Conservation (phyloP, 306 rosid species). For the Begonia masoniana region DNA sequence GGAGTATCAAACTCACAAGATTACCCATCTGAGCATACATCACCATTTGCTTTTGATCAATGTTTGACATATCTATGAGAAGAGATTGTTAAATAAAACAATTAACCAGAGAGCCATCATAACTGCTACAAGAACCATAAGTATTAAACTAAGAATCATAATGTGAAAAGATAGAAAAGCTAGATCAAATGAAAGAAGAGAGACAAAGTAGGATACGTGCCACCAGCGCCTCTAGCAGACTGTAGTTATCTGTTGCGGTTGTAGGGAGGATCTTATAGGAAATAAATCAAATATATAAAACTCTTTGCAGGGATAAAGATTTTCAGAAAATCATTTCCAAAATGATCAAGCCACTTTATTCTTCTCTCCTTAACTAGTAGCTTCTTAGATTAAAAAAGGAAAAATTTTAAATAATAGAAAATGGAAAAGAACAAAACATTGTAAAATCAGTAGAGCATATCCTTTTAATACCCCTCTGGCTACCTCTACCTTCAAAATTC, state of each 20-base stretch:
- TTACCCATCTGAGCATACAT: slow-evolving; percentile 91
- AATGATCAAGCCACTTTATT: too few species aligned
- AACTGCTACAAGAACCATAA: background rate
- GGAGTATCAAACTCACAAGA: slow-evolving; percentile 64
- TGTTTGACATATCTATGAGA: slow-evolving; percentile 53
- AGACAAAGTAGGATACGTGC: slow-evolving; percentile 55
- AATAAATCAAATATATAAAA: background rate
- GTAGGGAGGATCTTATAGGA: slow-evolving; percentile 50
- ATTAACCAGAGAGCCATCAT: slow-evolving; percentile 1
- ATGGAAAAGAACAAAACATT: background rate
- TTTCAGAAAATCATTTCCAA: too few species aligned
- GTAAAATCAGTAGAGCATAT: slow-evolving; percentile 4
- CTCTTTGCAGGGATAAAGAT: background rate
- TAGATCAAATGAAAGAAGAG: too few species aligned
- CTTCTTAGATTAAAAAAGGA: too few species aligned
- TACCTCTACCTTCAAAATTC: too few species aligned
- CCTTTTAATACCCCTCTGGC: too few species aligned
- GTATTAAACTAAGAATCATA: too few species aligned
- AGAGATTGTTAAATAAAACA: slow-evolving; percentile 28
- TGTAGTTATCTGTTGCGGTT: slow-evolving; percentile 51
- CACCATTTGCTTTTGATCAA: slow-evolving; percentile 61
- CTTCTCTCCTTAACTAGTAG: too few species aligned
- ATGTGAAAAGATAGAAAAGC: too few species aligned
- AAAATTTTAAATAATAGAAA: background rate
- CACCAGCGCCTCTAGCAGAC: slow-evolving; percentile 71